These are phyloP conservation scores for Pholiota conissans DNA, from an alignment of 768 basidiomycete species.

Conservation along the genomic window DNA sequence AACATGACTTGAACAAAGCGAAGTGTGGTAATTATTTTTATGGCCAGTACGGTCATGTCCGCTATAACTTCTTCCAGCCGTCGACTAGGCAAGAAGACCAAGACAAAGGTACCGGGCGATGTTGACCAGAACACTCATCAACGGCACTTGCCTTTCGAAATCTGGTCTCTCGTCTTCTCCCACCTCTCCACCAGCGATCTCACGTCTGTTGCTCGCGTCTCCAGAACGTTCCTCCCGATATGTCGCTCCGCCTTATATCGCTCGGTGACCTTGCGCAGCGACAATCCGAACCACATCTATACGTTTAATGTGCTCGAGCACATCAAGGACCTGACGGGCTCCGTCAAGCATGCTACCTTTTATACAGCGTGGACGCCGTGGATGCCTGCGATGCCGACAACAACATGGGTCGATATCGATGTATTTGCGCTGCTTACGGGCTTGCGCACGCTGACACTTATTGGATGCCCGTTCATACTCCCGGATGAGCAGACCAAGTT, in stretches of 20 bases:
- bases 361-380: slow-evolving; percentile 5
- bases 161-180: slow-evolving; percentile 4
- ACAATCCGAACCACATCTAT: not conserved
- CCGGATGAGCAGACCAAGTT: slow-evolving; percentile 5
- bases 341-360: slow-evolving; percentile 2
- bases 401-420: slow-evolving; percentile 5
- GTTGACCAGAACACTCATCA: not conserved
- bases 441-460: slow-evolving; percentile 1
- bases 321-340: not conserved
- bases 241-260: slow-evolving; percentile 2
- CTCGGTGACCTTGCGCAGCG: slow-evolving; percentile 3
- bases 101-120: not conserved
- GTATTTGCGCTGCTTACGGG: not conserved
- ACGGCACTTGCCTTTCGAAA: slow-evolving; percentile 3
- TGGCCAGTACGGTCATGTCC: not conserved
- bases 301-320: not conserved
- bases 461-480: slow-evolving; percentile 3
- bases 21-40: not conserved
- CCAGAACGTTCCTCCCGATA: not conserved
- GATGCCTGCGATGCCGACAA: not conserved
- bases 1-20: not conserved
- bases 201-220: slow-evolving; percentile 2
- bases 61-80: not conserved
- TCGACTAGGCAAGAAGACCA: not conserved
- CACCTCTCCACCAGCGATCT: slow-evolving; percentile 1